A percentile compares a stretch with the other conserved stretches of the same genome.
Evolutionary conservation across 805 yeast genomes (phyloP).

Genomic region (Barnettozyma botsteinii): DNA sequence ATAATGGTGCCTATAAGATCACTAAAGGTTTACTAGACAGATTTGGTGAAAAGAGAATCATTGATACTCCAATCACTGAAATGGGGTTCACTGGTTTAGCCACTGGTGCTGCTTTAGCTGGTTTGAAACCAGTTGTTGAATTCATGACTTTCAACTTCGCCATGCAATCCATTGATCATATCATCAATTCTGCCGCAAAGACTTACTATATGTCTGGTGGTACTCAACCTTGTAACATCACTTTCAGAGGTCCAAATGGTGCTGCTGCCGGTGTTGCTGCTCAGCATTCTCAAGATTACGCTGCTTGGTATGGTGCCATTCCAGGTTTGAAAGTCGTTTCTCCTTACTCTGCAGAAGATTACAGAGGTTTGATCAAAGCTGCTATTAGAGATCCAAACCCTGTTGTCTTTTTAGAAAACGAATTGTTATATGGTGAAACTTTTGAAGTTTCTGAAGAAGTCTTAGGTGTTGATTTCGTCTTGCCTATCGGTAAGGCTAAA

Average conservation of each 20-base stretch:
- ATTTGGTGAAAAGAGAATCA: slow-evolving; percentile 63
- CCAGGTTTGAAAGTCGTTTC: slow-evolving; percentile 97
- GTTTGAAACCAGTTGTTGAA: slow-evolving; percentile 93
- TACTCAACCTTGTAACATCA: slow-evolving; percentile 92
- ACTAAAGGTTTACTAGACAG: slow-evolving; percentile 91
- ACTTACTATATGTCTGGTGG: slow-evolving; percentile 99
- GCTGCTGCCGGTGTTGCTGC: slow-evolving; percentile 99
- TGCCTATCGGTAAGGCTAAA: slow-evolving; percentile 95
- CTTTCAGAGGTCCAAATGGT: slow-evolving; percentile 99
- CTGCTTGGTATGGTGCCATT: slow-evolving; percentile 97
- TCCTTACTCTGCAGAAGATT: slow-evolving; percentile 94
- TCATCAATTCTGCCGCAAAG: slow-evolving; percentile 97
- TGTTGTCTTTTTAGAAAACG: slow-evolving; percentile 92
- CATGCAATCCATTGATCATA: slow-evolving; percentile 99
- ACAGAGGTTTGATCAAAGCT: slow-evolving; percentile 92
- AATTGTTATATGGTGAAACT: slow-evolving; percentile 86
- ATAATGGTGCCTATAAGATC: slow-evolving; percentile 98
- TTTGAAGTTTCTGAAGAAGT: slow-evolving; percentile 89
- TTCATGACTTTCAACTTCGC: slow-evolving; percentile 99
- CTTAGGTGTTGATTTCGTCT: slow-evolving; percentile 76
- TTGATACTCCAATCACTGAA: slow-evolving; percentile 96
- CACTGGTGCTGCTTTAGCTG: slow-evolving; percentile 76
- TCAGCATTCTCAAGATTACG: slow-evolving; percentile 96
- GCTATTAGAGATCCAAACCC: slow-evolving; percentile 99
- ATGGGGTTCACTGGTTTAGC: slow-evolving; percentile 97